Evolutionary conservation across 2,329 filamentous ascomycete genomes (phyloP), one percentile per base, ranked within the genome.

Genomic region (Trichoderma arundinaceum): DNA sequence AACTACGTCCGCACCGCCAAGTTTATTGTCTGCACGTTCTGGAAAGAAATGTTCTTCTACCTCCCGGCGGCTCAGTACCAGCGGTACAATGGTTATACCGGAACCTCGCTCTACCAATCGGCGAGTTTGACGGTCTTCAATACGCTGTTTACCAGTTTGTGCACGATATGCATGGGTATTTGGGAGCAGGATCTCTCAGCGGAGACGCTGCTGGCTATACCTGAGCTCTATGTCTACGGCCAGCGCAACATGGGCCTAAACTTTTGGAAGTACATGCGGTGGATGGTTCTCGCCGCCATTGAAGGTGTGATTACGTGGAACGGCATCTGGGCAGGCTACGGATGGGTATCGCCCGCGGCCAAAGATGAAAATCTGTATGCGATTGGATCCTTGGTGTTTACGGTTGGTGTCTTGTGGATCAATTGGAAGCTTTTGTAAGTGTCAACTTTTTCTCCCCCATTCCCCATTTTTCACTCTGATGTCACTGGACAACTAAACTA

Each of bases 81-180:
- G 77, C 85, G 87, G 62, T 93, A 88, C 79, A 91, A 89, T 41
- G 94, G 94, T 8, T 97, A 96, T 75, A 96, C 91, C 0, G 94
- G 94, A 0, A 97, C 94, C 0, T 95, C 91, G 62, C 82, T 98
- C 19, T 97, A 96, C 80, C 93, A 98, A 76, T 87, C 87, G 1
- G 94, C 91, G 79, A 92, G 90, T 69, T 79, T 98, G 74, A 95
- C 91, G 53, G 92, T 96, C 75, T 94, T 97, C 81, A 98, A 98
- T 74, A 95, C 92, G 1, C 85, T 97, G 12, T 98, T 98, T 77
- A 97, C 94, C 0, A 95, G 91, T 66, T 81, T 97, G 2, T 89
- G 90, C 48, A 92, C 95, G 28, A 96, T 98, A 69, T 91, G 96
- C 72, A 86, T 96, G 69, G 94, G 93, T 10, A 90, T 97, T 17